These are phyloP conservation scores for Cantharellus anzutake DNA, from an alignment of 768 basidiomycete species.

Conservation along the genomic window DNA sequence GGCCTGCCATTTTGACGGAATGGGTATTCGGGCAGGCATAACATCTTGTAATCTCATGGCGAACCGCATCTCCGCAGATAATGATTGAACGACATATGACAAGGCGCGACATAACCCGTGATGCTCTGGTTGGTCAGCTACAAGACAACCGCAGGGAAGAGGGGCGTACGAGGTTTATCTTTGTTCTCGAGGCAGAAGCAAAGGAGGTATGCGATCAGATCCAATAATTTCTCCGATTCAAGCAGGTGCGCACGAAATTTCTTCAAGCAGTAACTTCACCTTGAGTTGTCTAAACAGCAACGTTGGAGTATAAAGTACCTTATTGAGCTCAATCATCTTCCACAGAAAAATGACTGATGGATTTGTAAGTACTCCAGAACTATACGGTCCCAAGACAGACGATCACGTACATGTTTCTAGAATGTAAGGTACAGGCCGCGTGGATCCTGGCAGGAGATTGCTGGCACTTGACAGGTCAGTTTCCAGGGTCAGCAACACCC, in stretches of 20 bases:
- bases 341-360: conserved; percentile 57
- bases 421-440: conserved; percentile 62
- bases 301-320: conserved; percentile 27
- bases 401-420: conserved; percentile 54
- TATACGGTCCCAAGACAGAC: neutral
- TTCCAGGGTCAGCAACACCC: conserved; percentile 32
- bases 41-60: conserved; percentile 47
- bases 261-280: conserved; percentile 22
- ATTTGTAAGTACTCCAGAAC: conserved; percentile 1
- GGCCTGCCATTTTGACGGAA: conserved; percentile 62
- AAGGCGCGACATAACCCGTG: conserved; percentile 78
- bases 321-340: conserved; percentile 87
- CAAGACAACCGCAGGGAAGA: neutral
- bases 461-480: conserved; percentile 59
- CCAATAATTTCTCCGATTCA: conserved; percentile 60
- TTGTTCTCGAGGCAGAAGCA: conserved; percentile 77
- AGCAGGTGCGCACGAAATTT: conserved; percentile 75
- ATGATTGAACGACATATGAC: conserved; percentile 79
- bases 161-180: conserved; percentile 66
- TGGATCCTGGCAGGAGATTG: conserved; percentile 70
- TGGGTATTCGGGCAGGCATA: conserved; percentile 29
- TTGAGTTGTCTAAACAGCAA: neutral
- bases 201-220: conserved; percentile 59
- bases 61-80: conserved; percentile 72
- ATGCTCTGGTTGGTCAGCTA: conserved; percentile 38